phyloP scores from a whole-genome alignment of 495 filamentous ascomycete genomes.

The Podospora didyma region DNA sequence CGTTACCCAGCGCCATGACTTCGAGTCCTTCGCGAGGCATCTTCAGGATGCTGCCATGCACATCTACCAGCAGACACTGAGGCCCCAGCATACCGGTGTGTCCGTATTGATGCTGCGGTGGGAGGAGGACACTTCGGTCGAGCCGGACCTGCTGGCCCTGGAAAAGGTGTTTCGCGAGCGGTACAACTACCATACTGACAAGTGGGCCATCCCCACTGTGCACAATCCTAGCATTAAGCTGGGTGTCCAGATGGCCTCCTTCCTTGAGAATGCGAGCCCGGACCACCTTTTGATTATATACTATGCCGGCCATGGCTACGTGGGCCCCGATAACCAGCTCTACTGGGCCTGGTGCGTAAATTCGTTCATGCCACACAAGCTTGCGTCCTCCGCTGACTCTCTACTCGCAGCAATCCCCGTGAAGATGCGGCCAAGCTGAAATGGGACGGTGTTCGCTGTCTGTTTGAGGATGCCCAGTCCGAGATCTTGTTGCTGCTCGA shows the following conservation, averaged over 20 bases:
- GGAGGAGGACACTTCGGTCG: conserved; percentile 50
- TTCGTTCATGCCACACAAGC: not conserved
- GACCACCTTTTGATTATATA: conserved; percentile 55
- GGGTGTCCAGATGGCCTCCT: conserved; percentile 45
- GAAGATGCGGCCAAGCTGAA: conserved; percentile 41
- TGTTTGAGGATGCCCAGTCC: conserved; percentile 47
- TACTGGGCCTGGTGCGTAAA: conserved; percentile 53
- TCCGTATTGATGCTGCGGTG: conserved; percentile 52
- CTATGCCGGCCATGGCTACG: conserved; percentile 51
- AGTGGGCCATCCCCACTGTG: conserved; percentile 48
- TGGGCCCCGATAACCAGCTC: conserved; percentile 47
- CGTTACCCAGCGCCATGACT: conserved; percentile 42
- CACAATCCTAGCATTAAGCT: conserved; percentile 51
- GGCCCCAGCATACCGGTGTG: conserved; percentile 45
- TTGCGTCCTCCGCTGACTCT: conserved; percentile 9
- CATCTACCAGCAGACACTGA: conserved; percentile 49
- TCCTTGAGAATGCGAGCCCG: conserved; percentile 46
- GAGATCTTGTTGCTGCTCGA: conserved; percentile 48
- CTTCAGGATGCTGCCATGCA: conserved; percentile 55
- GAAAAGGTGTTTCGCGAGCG: conserved; percentile 49
- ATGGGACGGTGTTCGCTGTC: conserved; percentile 47
- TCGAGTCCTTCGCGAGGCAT: conserved; percentile 55
- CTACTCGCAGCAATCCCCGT: conserved; percentile 31
- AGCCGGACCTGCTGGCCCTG: conserved; percentile 43
- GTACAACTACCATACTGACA: conserved; percentile 50